Evolutionary conservation across 345 rosid species (phyloP), one percentile per base, ranked within the genome.

Genomic region (Salix caprea): DNA sequence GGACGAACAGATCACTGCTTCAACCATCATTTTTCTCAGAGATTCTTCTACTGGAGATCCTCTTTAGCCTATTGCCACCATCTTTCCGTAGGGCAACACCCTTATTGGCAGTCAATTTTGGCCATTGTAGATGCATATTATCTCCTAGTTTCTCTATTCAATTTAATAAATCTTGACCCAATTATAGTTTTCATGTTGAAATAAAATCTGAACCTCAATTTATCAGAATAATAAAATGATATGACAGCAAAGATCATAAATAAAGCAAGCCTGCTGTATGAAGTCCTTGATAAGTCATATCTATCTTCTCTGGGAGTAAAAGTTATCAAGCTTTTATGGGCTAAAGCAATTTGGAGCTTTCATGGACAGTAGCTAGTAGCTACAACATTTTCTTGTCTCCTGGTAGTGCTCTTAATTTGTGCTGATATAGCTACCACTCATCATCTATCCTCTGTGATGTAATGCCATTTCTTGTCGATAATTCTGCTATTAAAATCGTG

Each of bases 91-190:
- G 14, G 36, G n/a, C 34, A 42, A 73, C 15, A 46, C 14, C 58
- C 44, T 39, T 52, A 48, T 16, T 36, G 64, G 66, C 72, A 36
- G 16, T 72, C 39, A 72, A 54, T 32, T 73, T 73, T 68, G 18
- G 68, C 5, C 24, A 15, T 5, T 5, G 13, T 54, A 58, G 65
- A 24, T 67, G 77, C 64, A 56, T 21, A 58, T 16, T 16, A 18
- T n/a, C 5, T 48, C 6, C 6, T 14, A 8, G 62, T 58, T 58
- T 78, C 48, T 23, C 18, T 67, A 28, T 42, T 56, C 73, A 8
- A 56, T 77, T 67, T 77, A 77, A 72, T 77, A 66, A 72, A 36
- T 65, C 65, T 72, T 36, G 26, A 50, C 71, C 37, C 14, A 65
- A 19, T 71, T 36, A 37, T 4, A 46, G 37, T 8, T 6, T 13